Evolutionary conservation across 169 alveolate species (phyloP).

Genomic region (Plasmodium vivax): DNA sequence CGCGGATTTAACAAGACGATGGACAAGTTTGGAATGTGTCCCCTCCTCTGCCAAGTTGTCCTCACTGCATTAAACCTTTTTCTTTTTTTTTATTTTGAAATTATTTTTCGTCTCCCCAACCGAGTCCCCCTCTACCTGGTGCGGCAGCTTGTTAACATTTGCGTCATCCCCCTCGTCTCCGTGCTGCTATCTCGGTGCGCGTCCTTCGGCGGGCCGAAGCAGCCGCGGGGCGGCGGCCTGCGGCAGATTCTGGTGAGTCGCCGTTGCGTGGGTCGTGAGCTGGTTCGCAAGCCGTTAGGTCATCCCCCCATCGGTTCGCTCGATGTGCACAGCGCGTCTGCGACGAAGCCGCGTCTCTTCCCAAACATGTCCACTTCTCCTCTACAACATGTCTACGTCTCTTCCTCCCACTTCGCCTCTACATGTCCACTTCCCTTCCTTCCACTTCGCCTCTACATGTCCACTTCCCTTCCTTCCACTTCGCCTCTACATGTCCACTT

Average conservation of each 20-base stretch:
- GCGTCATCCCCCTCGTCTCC: conserved; percentile 32
- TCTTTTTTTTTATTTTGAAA: conserved; percentile 37
- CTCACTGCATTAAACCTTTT: conserved; percentile 29
- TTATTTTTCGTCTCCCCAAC: neutral
- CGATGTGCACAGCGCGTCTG: no score
- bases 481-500: neutral
- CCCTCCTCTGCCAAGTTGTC: neutral
- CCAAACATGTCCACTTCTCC: no score
- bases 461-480: no score
- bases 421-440: neutral
- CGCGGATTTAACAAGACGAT: conserved; percentile 50
- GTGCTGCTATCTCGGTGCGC: neutral
- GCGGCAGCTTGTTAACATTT: conserved; percentile 36
- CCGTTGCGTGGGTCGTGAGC: neutral
- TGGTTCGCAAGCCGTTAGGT: neutral
- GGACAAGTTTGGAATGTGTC: conserved; percentile 22
- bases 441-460: neutral
- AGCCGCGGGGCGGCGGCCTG: neutral
- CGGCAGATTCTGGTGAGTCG: neutral
- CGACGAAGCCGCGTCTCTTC: no score
- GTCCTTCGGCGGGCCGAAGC: neutral
- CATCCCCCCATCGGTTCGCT: no score
- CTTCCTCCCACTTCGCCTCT: no score
- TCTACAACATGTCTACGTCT: no score
- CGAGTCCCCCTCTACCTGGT: conserved; percentile 20